Evolutionary conservation across 78 protist genomes (phyloP).

Genomic region (Dictyostelium brefeldianum): DNA sequence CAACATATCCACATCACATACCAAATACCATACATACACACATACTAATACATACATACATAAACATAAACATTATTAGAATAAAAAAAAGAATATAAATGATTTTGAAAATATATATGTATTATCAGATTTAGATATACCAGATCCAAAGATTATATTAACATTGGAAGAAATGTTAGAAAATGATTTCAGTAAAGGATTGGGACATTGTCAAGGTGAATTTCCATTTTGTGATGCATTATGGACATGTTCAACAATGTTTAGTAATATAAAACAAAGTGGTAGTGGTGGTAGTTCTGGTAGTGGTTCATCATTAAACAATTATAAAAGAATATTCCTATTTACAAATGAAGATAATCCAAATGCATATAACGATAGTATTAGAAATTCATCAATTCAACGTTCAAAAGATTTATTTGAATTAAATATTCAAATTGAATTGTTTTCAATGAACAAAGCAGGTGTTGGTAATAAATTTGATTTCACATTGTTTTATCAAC

Average conservation of each 20-base stretch:
- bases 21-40: background rate
- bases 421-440: conserved; percentile 82
- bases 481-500: conserved; percentile 53
- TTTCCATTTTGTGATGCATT: conserved; percentile 84
- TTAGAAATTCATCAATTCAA: conserved; percentile 38
- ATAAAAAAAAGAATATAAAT: conserved; percentile 82
- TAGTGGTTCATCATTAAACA: background rate
- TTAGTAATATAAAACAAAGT: conserved; percentile 51
- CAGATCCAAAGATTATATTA: conserved; percentile 82
- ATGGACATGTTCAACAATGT: conserved; percentile 88
- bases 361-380: conserved; percentile 52
- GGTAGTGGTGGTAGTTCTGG: background rate
- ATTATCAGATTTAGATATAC: conserved; percentile 81
- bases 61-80: conserved; percentile 9
- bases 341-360: conserved; percentile 85
- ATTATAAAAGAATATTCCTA: conserved; percentile 55
- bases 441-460: conserved; percentile 77
- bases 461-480: conserved; percentile 38
- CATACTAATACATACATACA: background rate
- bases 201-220: conserved; percentile 36
- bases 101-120: conserved; percentile 88
- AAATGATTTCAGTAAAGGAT: conserved; percentile 14
- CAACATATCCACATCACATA: background rate
- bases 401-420: conserved; percentile 82
- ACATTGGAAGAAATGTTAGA: conserved; percentile 70